phyloP scores from a whole-genome alignment of 2,329 filamentous ascomycete genomes.

The Raffaelea deltoideospora region DNA sequence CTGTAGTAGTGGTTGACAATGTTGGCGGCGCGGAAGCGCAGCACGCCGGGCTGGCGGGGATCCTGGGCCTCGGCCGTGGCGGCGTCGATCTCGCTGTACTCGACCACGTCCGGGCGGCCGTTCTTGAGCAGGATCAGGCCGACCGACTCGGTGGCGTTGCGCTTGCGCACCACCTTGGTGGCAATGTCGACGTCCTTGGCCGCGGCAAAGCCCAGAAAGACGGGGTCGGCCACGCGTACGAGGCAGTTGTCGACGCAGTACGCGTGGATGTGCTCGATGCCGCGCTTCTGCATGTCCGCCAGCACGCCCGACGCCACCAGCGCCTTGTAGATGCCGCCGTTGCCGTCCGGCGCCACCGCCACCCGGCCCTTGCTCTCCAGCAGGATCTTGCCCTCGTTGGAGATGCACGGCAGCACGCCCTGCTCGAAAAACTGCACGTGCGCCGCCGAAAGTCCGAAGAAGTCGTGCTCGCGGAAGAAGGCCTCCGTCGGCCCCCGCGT shows the following conservation, averaged over 20 bases:
- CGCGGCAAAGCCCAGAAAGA: slow-evolving; percentile 88
- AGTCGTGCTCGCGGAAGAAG: slow-evolving; percentile 80
- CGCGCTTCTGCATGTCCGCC: slow-evolving; percentile 74
- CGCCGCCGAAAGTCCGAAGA: slow-evolving; percentile 74
- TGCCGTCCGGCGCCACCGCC: slow-evolving; percentile 91
- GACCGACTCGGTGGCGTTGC: slow-evolving; percentile 88
- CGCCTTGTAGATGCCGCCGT: slow-evolving; percentile 91
- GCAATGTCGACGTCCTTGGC: slow-evolving; percentile 84
- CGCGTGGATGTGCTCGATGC: slow-evolving; percentile 86
- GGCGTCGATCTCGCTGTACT: slow-evolving; percentile 93
- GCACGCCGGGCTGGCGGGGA: slow-evolving; percentile 58
- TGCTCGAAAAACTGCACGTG: slow-evolving; percentile 94
- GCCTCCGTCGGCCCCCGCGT: slow-evolving; percentile 83
- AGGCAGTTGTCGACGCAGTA: slow-evolving; percentile 99
- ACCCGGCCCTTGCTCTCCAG: slow-evolving; percentile 82
- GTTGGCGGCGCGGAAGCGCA: slow-evolving; percentile 96
- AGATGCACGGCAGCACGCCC: slow-evolving; percentile 90
- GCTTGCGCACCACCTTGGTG: slow-evolving; percentile 98
- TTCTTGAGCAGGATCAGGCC: slow-evolving; percentile 91
- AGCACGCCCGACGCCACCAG: slow-evolving; percentile 68
- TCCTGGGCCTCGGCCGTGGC: slow-evolving; percentile 84
- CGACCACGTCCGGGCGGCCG: slow-evolving; percentile 89
- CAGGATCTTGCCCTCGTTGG: slow-evolving; percentile 93
- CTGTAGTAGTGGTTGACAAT: slow-evolving; percentile 99
- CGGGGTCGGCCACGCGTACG: slow-evolving; percentile 94